Base-by-base conservation (phyloP, 1,139 yeast genomes). In the Pichia sp. region DNA sequence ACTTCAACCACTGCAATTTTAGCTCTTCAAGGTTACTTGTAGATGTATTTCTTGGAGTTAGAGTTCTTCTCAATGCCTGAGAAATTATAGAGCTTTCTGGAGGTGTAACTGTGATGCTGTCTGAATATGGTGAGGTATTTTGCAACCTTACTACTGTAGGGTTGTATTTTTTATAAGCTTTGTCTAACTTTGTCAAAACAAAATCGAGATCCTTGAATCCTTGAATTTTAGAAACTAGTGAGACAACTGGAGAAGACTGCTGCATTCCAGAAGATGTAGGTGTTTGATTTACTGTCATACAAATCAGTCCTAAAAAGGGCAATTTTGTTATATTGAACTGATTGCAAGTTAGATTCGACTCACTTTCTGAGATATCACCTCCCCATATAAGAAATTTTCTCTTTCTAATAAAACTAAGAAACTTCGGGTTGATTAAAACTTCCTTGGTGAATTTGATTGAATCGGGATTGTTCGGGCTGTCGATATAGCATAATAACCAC, bases 331-430 rank as follows among this genome's bases (percentile, higher is more conserved):
- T 84, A 46, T 76, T 74, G 46, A 89, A 71, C 36, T 83, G 76
- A 55, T 82, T 80, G 0, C 95, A 85, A 14, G 86, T 78, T 54
- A 86, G 95, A 55, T 77, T 81, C 1, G 93, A 85, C 60, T 91
- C 97, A 12, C 88, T 77, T 47, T 80, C 77, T 14, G 77, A 72
- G 24, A 84, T 75, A 56, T 84, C 84, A 8, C 96, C 96, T 28
- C 93, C 95, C 97, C 97, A 91, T 5, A 86, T 65, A 3, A 86
- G 54, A 4, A 79, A 60, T 35, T 72, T 66, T 39, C 71, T 71
- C 40, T 74, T 74, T 26, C 64, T 64, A 36, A 84, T 62, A 38
- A 81, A 63, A 9, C 64, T 63, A 7, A 74, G 63, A 42, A 86
- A 77, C 26, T 62, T 63, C 1, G 71, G 71, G 49, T 75, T 68